These are phyloP conservation scores for Alternaria atra DNA, from an alignment of 2,329 filamentous ascomycete species.

Conservation along the genomic window DNA sequence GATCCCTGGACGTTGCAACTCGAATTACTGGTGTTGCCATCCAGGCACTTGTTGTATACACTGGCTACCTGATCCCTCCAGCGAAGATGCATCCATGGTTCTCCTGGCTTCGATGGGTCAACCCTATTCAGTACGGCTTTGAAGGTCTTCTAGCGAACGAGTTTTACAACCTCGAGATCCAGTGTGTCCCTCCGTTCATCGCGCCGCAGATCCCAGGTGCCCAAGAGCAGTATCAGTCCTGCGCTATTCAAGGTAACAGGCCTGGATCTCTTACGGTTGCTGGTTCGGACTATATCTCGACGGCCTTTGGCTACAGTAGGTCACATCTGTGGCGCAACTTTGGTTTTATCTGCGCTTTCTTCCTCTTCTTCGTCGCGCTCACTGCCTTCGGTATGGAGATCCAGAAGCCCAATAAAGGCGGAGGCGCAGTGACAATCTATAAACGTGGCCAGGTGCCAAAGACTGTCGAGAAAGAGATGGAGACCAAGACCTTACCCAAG, in stretches of 20 bases:
- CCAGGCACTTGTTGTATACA: constrained; percentile 52
- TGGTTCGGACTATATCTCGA: constrained; percentile 65
- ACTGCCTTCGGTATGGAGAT: constrained; percentile 56
- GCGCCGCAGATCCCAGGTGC: constrained; percentile 62
- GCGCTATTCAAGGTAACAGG: constrained; percentile 65
- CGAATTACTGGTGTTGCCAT: constrained; percentile 53
- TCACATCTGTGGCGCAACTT: constrained; percentile 70
- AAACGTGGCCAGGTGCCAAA: constrained; percentile 72
- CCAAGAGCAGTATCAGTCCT: constrained; percentile 64
- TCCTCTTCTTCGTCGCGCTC: constrained; percentile 59
- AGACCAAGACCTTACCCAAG: constrained; percentile 56
- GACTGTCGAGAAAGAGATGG: constrained; percentile 65
- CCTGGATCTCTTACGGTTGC: constrained; percentile 63
- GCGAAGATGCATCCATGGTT: constrained; percentile 54
- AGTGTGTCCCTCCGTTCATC: constrained; percentile 65
- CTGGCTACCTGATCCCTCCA: constrained; percentile 52
- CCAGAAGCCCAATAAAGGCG: constrained; percentile 67
- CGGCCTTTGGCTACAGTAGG: constrained; percentile 64
- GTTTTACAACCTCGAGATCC: constrained; percentile 66
- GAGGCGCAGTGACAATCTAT: constrained; percentile 67
- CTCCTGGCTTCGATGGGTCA: constrained; percentile 53
- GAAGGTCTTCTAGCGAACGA: constrained; percentile 75
- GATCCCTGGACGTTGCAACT: constrained; percentile 50
- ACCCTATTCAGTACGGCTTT: constrained; percentile 74
- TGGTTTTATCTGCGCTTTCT: constrained; percentile 62